These are phyloP conservation scores for Paracorniculantispora psalliotae DNA, from an alignment of 2,329 filamentous ascomycete genomes.

Conservation along the genomic window DNA sequence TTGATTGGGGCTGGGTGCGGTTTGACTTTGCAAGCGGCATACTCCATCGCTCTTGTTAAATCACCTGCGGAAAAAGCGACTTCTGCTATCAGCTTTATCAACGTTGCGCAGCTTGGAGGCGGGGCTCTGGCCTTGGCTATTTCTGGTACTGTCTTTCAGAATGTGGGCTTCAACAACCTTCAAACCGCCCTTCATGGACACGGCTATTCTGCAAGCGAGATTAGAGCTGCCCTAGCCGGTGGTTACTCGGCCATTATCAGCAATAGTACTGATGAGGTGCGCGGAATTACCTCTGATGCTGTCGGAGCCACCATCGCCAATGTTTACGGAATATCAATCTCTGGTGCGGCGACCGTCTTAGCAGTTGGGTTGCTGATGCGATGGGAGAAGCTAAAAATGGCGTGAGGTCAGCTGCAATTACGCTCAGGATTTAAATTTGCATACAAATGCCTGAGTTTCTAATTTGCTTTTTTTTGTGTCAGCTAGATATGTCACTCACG, in stretches of 20 bases:
- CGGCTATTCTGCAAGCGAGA: background rate
- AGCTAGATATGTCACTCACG: too few relatives aligned
- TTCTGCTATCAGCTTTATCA: constrained; percentile 31
- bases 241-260: background rate
- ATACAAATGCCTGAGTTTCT: too few relatives aligned
- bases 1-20: constrained; percentile 37
- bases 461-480: too few relatives aligned
- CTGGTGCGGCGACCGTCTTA: background rate
- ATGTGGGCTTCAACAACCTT: constrained; percentile 14
- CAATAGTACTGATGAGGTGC: background rate
- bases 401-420: background rate
- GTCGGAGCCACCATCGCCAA: background rate
- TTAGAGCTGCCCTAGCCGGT: background rate
- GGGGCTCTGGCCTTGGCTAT: constrained; percentile 30
- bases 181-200: background rate
- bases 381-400: constrained; percentile 6
- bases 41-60: constrained; percentile 31
- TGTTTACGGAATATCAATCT: background rate
- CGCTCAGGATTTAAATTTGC: too few relatives aligned
- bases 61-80: constrained; percentile 24
- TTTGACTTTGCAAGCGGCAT: constrained; percentile 28
- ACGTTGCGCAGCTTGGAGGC: constrained; percentile 27
- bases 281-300: background rate
- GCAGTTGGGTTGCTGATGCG: background rate
- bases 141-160: constrained; percentile 31